Percentiles rank a stretch among this genome's conserved stretches.
phyloP scores from a whole-genome alignment of 2,329 filamentous ascomycete genomes.

The Exophiala sp. region DNA sequence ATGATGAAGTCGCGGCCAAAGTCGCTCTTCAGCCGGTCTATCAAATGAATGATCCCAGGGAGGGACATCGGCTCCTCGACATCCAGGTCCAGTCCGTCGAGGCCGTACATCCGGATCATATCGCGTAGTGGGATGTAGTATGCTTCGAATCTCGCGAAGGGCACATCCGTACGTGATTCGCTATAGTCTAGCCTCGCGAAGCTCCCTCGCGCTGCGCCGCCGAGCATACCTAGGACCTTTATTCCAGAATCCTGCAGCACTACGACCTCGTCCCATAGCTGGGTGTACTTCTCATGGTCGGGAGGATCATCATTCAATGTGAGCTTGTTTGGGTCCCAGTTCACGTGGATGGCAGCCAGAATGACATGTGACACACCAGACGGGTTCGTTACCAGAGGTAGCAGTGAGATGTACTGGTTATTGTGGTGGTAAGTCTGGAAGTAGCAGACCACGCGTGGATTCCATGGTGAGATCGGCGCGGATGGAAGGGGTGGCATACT shows the following conservation, averaged over 20 bases:
- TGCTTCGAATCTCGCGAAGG: conserved; percentile 57
- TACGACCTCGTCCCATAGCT: conserved; percentile 72
- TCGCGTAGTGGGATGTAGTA: conserved; percentile 66
- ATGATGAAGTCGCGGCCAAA: conserved; percentile 51
- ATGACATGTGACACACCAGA: conserved; percentile 74
- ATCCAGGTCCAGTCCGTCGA: conserved; percentile 71
- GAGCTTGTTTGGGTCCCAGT: conserved; percentile 58
- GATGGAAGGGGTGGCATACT: background rate
- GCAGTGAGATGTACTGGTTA: conserved; percentile 51
- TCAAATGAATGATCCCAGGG: conserved; percentile 58
- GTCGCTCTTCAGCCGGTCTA: conserved; percentile 56
- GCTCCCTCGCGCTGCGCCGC: conserved; percentile 72
- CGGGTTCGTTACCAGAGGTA: conserved; percentile 52
- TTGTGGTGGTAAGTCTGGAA: conserved; percentile 59
- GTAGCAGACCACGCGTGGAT: conserved; percentile 46
- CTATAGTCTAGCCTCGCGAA: conserved; percentile 54
- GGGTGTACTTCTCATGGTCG: conserved; percentile 58
- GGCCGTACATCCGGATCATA: conserved; percentile 54
- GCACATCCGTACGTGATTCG: conserved; percentile 40
- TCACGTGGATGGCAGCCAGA: conserved; percentile 78
- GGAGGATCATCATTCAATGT: conserved; percentile 77
- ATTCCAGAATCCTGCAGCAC: conserved; percentile 67
- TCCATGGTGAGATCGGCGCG: conserved; percentile 21
- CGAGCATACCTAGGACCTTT: conserved; percentile 79
- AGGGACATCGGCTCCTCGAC: conserved; percentile 73